Conservation (phyloP, 2,329 filamentous ascomycete genomes). For the Ophiocordyceps camponoti-floridani region DNA sequence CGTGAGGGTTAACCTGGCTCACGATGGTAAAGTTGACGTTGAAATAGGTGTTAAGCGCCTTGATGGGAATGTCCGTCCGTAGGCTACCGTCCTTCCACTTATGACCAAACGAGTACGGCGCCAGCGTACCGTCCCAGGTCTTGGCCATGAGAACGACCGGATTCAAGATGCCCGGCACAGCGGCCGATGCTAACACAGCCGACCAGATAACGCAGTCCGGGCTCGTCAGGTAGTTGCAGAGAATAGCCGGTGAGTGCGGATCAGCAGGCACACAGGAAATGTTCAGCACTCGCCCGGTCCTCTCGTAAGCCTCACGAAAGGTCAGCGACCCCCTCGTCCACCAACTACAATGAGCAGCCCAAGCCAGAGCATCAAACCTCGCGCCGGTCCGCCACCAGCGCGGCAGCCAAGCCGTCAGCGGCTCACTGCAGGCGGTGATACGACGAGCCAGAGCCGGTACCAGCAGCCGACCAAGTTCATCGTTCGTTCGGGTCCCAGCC, state of each 20-base stretch:
- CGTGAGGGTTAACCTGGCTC: constrained; percentile 81
- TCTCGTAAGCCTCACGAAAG: constrained; percentile 84
- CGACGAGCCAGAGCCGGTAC: constrained; percentile 71
- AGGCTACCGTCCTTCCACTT: constrained; percentile 98
- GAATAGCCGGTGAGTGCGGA: constrained; percentile 77
- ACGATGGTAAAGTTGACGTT: constrained; percentile 97
- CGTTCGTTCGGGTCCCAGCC: constrained; percentile 76
- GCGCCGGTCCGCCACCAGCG: constrained; percentile 90
- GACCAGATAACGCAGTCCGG: constrained; percentile 99
- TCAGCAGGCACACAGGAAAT: constrained; percentile 92
- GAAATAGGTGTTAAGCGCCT: constrained; percentile 87
- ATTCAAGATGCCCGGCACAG: constrained; percentile 89
- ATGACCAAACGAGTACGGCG: constrained; percentile 90
- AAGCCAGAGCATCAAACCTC: constrained; percentile 83
- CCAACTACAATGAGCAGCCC: constrained; percentile 75
- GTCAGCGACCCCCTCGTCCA: constrained; percentile 84
- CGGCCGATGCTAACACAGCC: constrained; percentile 82
- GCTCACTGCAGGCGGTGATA: constrained; percentile 74
- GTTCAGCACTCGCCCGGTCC: constrained; percentile 86
- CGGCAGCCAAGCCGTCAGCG: constrained; percentile 54
- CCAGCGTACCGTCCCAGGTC: constrained; percentile 54
- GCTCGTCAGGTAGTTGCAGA: constrained; percentile 87
- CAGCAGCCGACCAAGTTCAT: constrained; percentile 70
- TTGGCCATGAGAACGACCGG: constrained; percentile 91
- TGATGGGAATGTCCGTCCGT: constrained; percentile 87